Conservation (phyloP, 345 rosid genomes). For the Capsella bursapastoris region DNA sequence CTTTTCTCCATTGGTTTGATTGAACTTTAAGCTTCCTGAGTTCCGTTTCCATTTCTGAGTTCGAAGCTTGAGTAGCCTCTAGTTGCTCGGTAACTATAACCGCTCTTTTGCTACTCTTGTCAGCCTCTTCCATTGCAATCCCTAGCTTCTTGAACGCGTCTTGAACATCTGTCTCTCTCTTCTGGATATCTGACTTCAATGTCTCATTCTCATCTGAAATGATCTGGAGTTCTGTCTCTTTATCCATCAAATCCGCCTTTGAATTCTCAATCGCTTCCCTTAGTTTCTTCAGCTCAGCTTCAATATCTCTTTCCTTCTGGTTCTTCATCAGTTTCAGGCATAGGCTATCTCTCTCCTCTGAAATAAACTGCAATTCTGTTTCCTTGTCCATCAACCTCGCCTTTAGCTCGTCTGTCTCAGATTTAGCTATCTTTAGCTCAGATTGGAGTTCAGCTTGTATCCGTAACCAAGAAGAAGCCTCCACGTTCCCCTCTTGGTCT, state of each 20-base stretch:
- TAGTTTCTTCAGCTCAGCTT: conserved; percentile 56
- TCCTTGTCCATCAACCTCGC: conserved; percentile 89
- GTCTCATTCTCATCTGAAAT: conserved; percentile 70
- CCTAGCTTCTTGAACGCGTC: conserved; percentile 74
- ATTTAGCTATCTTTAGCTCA: conserved; percentile 63
- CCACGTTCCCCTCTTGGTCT: conserved; percentile 27
- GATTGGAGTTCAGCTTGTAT: conserved; percentile 68
- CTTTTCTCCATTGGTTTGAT: conserved; percentile 98
- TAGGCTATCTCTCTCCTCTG: conserved; percentile 75
- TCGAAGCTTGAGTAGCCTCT: conserved; percentile 76
- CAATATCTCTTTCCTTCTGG: conserved; percentile 40
- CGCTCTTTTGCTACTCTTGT: conserved; percentile 70
- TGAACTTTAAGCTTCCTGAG: conserved; percentile 93
- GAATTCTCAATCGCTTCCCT: conserved; percentile 54
- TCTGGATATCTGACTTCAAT: conserved; percentile 59
- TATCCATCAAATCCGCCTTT: conserved; percentile 73
- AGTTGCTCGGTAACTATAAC: conserved; percentile 75
- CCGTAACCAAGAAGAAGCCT: conserved; percentile 42
- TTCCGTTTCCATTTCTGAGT: conserved; percentile 73
- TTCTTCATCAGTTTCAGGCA: conserved; percentile 56
- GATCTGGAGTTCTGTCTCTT: conserved; percentile 74
- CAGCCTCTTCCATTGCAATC: conserved; percentile 78
- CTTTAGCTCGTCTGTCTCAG: conserved; percentile 68
- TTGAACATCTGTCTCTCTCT: conserved; percentile 58
- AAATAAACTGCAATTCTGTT: conserved; percentile 69